Percentiles rank a stretch among this genome's conserved stretches.
Conservation (phyloP, 2,329 filamentous ascomycete genomes). For the Alternaria angustiovoidea region DNA sequence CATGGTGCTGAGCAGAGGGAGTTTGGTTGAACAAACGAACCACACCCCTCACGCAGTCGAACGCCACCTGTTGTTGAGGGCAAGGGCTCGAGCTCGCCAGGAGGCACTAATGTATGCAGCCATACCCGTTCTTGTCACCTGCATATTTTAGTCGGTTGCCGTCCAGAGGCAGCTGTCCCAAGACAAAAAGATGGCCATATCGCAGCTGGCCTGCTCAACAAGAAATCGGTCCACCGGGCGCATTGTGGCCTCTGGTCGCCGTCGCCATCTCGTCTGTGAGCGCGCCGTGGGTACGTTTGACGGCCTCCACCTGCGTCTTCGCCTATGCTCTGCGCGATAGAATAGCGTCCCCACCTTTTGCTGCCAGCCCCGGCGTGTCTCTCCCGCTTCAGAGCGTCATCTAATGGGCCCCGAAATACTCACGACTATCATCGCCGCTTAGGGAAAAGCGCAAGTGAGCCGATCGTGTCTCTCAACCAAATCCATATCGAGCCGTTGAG, state of each 20-base stretch:
- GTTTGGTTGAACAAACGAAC: conserved; percentile 13
- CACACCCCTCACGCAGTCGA: conserved; percentile 5
- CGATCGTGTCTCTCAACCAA: conserved; percentile 29
- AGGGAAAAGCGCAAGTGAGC: conserved; percentile 22
- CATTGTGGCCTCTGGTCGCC: conserved; percentile 1
- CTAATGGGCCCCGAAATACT: conserved; percentile 23
- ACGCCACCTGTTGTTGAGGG: conserved; percentile 15
- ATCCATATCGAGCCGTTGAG: conserved; percentile 25
- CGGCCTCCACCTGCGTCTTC: conserved; percentile 2
- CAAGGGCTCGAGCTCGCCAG: conserved; percentile 4
- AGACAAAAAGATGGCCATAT: conserved; percentile 7
- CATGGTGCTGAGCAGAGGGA: conserved; percentile 1
- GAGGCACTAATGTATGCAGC: conserved; percentile 8
- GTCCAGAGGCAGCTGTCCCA: conserved; percentile 6
- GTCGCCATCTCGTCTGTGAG: background rate
- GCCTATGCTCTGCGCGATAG: conserved; percentile 5
- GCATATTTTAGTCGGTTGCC: conserved; percentile 11
- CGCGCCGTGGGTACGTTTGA: background rate
- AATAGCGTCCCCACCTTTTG: conserved; percentile 21
- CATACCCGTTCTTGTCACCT: conserved; percentile 15
- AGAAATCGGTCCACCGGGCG: conserved; percentile 8
- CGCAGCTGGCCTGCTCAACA: conserved; percentile 15
- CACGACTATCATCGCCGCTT: conserved; percentile 21
- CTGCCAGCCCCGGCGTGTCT: conserved; percentile 17
- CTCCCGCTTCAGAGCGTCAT: conserved; percentile 28